Evolutionary conservation across 2,329 filamentous ascomycete genomes (phyloP), one percentile per base, ranked within the genome.

Genomic region (Chrysoporthe puriensis): DNA sequence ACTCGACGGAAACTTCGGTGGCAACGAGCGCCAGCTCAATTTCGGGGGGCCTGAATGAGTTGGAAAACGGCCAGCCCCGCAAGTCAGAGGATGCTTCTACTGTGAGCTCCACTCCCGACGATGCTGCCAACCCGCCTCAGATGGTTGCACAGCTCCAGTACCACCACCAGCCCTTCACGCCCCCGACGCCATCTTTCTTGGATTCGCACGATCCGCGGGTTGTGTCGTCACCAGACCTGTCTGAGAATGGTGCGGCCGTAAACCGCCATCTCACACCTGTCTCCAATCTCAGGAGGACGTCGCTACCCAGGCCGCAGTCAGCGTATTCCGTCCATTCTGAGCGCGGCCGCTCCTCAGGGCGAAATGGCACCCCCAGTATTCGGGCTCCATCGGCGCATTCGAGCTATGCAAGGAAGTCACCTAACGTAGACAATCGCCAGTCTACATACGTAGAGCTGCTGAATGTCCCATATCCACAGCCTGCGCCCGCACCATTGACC

Each of bases 391-490:
- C 86, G 2, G 76, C 77, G 4, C 81, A 84, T 56, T 84, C 83
- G 43, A 84, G 86, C 64, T 44, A 46, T 61, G 66, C 63, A 57
- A 68, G 68, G 21, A 85, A 79, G 71, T 88, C 86, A 2, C 86
- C 86, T 2, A 65, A 65, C 32, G 46, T 60, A 7, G 86, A 89
- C 70, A 79, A 77, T 26, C 81, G 86, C 54, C 80, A 81, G 21
- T 80, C 81, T 16, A 84, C 85, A 5, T 88, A 88, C 71, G 84
- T 83, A 4, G 88, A 90, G 73, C 79, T 90, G 59, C 81, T 90
- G 68, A 90, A 88, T 74, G 82, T 86, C 14, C 92, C 92, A 0
- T 97, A 96, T 76, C 92, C 92, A 34, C 94, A 96, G 77, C 92
- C 92, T 67, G 85, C 84, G 2, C 86, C 87, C 4, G 84, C 88